Percentiles rank a stretch among this genome's conserved stretches.
phyloP scores from a whole-genome alignment of 257 asterid species.

The Lycium barbarum region DNA sequence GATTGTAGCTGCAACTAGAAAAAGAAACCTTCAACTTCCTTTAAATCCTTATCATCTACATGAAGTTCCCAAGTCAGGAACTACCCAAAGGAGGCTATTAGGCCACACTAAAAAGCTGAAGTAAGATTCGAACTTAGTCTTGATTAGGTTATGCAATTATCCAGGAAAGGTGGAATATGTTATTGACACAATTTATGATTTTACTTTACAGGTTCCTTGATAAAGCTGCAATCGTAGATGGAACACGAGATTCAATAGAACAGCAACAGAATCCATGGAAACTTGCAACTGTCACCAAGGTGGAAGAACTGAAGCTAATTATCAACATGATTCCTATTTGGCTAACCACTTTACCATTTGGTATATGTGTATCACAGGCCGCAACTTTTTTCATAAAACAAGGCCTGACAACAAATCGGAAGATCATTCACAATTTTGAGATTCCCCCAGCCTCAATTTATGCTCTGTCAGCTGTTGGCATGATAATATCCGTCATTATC shows the following conservation, averaged over 20 bases:
- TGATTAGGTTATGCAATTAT: neutral
- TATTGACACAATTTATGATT: neutral
- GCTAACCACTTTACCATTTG: constrained; percentile 69
- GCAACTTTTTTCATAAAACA: constrained; percentile 78
- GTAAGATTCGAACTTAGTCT: constrained; percentile 34
- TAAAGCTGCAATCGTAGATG: constrained; percentile 74
- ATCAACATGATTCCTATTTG: constrained; percentile 78
- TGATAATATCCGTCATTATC: constrained; percentile 61
- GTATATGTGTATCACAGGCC: constrained; percentile 61
- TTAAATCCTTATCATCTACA: constrained; percentile 50
- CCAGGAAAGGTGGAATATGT: neutral
- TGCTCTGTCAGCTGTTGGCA: constrained; percentile 70
- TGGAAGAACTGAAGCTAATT: constrained; percentile 73
- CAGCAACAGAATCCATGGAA: constrained; percentile 56
- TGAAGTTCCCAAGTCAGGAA: constrained; percentile 61
- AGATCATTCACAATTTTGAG: constrained; percentile 40
- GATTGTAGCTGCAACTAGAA: constrained; percentile 63
- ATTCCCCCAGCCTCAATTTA: constrained; percentile 80
- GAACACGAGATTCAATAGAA: constrained; percentile 24
- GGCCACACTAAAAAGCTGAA: constrained; percentile 67
- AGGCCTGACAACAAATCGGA: constrained; percentile 50
- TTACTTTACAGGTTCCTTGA: constrained; percentile 68
- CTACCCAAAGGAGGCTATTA: constrained; percentile 56
- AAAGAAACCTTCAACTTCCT: constrained; percentile 61
- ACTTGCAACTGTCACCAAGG: constrained; percentile 62